phyloP scores from a whole-genome alignment of 768 basidiomycete species.

The Pleurotus ostreatus region DNA sequence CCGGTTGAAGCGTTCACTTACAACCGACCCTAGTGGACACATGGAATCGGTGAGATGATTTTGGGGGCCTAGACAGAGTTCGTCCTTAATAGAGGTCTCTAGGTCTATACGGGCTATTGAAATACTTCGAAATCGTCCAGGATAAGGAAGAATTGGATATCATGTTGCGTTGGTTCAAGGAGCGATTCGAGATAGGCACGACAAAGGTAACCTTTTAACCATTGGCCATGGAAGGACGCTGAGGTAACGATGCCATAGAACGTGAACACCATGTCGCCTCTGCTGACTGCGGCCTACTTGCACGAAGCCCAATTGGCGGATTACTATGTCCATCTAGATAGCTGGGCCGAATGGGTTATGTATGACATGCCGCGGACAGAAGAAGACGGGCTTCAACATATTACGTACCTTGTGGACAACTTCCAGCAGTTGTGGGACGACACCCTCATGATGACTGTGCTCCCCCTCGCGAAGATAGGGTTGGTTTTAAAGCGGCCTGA shows the following conservation, averaged over 20 bases:
- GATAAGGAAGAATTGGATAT: conserved; percentile 34
- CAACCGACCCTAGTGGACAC: conserved; percentile 31
- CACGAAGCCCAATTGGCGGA: conserved; percentile 30
- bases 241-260: conserved; percentile 27
- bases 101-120: conserved; percentile 38
- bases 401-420: conserved; percentile 38
- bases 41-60: conserved; percentile 31
- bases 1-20: background rate
- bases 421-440: conserved; percentile 53
- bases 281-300: conserved; percentile 41
- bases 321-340: conserved; percentile 34
- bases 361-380: conserved; percentile 42
- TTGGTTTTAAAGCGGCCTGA: conserved; percentile 43
- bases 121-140: conserved; percentile 36
- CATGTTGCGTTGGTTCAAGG: conserved; percentile 44
- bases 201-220: conserved; percentile 30
- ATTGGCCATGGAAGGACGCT: too few relatives aligned
- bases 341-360: conserved; percentile 53
- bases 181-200: conserved; percentile 44
- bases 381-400: conserved; percentile 45
- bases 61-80: background rate
- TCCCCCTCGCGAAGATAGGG: conserved; percentile 55
- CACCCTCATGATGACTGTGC: conserved; percentile 54
- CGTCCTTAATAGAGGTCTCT: background rate
- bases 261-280: conserved; percentile 54